These are phyloP conservation scores for Leccinum pellstonianum DNA, from an alignment of 768 basidiomycete species.

Conservation along the genomic window DNA sequence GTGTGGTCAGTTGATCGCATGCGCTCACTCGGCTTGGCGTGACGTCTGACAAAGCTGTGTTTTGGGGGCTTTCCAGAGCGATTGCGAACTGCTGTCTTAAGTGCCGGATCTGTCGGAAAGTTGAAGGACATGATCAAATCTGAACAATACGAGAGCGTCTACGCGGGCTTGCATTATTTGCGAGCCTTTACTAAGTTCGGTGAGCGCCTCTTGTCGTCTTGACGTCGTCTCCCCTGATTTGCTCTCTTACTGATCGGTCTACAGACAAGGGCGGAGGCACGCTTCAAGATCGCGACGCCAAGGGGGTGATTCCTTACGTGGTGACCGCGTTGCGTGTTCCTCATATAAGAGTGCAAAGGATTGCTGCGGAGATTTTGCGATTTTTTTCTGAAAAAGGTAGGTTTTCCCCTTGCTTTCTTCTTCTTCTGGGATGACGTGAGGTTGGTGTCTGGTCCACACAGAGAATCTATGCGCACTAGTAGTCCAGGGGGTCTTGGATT, in stretches of 20 bases:
- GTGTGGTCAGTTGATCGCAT: too few species aligned
- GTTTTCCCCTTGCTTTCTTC: too few species aligned
- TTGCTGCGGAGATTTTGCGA: slow-evolving; percentile 14
- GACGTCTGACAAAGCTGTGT: too few species aligned
- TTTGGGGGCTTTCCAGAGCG: slow-evolving; percentile 5
- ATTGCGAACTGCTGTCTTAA: slow-evolving; percentile 18
- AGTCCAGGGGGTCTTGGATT: too few species aligned
- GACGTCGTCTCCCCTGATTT: neutral
- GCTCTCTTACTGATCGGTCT: neutral
- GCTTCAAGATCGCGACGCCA: slow-evolving; percentile 1
- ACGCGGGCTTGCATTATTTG: slow-evolving; percentile 26
- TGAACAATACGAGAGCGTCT: slow-evolving; percentile 3
- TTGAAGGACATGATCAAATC: slow-evolving; percentile 18
- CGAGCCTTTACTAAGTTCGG: slow-evolving; percentile 21
- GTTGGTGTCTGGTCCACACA: too few species aligned
- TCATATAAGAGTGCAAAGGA: slow-evolving; percentile 16
- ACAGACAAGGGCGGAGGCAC: slow-evolving; percentile 9
- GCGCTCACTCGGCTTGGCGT: too few species aligned
- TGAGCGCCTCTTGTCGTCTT: neutral
- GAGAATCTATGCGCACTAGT: too few species aligned
- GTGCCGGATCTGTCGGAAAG: slow-evolving; percentile 9
- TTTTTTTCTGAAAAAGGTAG: slow-evolving; percentile 6
- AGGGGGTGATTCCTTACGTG: slow-evolving; percentile 11
- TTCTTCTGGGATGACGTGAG: too few species aligned
- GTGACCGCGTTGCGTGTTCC: slow-evolving; percentile 18